A percentile compares a stretch with the other conserved stretches of the same genome.
Evolutionary conservation across 2,329 filamentous ascomycete genomes (phyloP).

Genomic region (Trichoderma arundinaceum): DNA sequence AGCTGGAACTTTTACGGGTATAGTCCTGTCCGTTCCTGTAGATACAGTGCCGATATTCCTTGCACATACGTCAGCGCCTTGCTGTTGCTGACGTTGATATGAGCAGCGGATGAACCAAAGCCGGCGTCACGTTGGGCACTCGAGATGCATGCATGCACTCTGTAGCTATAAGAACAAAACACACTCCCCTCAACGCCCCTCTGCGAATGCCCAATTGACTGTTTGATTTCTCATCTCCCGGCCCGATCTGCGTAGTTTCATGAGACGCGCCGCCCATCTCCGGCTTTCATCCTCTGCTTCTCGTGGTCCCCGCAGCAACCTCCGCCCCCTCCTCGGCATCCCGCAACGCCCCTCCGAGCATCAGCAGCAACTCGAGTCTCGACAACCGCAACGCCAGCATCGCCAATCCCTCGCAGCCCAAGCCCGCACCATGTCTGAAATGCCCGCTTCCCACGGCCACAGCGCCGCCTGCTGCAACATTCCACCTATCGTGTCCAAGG

Average conservation of each 20-base stretch:
- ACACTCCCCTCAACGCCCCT: too few relatives aligned
- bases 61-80: neutral
- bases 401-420: conserved; percentile 14
- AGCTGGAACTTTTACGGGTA: neutral
- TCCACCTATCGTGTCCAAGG: conserved; percentile 61
- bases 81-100: neutral
- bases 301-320: conserved; percentile 18
- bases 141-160: too few relatives aligned
- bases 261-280: conserved; percentile 17
- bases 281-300: conserved; percentile 5
- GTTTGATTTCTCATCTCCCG: neutral
- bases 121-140: neutral
- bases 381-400: neutral
- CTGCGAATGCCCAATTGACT: too few relatives aligned
- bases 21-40: neutral
- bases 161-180: too few relatives aligned
- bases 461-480: conserved; percentile 64
- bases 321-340: neutral
- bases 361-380: neutral
- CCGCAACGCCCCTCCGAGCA: neutral
- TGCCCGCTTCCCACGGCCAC: conserved; percentile 59
- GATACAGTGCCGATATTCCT: neutral
- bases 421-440: conserved; percentile 53
- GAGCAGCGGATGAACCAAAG: conserved; percentile 8
- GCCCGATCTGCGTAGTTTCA: conserved; percentile 7